Percentiles rank a stretch among this genome's conserved stretches.
These are phyloP conservation scores for Immersiporthe knoxdaviesiana DNA, from an alignment of 2,329 filamentous ascomycete species.

Conservation along the genomic window DNA sequence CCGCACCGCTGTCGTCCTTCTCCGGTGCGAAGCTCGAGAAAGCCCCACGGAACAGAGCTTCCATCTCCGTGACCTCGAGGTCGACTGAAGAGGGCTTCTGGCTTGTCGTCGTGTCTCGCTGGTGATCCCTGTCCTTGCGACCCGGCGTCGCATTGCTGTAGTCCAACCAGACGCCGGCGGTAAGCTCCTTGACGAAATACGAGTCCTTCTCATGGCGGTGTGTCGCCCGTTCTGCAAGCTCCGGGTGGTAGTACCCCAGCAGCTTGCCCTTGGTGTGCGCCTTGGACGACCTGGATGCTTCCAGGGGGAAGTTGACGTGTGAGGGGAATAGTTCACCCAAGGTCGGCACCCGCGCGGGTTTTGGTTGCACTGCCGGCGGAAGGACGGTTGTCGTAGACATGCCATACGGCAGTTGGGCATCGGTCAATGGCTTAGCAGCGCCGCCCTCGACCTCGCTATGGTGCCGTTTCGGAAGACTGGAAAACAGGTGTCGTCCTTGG, in stretches of 20 bases:
- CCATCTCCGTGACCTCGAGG: slow-evolving; percentile 67
- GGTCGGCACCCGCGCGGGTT: slow-evolving; percentile 58
- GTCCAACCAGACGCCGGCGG: slow-evolving; percentile 71
- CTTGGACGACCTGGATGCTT: slow-evolving; percentile 73
- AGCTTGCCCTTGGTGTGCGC: slow-evolving; percentile 64
- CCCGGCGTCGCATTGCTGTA: slow-evolving; percentile 66
- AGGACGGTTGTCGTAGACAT: slow-evolving; percentile 70
- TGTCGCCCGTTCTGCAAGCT: slow-evolving; percentile 54
- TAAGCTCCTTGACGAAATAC: slow-evolving; percentile 69
- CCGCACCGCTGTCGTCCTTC: slow-evolving; percentile 71
- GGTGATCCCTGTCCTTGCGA: slow-evolving; percentile 61
- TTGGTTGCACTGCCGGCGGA: slow-evolving; percentile 51
- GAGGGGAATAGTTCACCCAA: slow-evolving; percentile 76
- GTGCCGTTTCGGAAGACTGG: slow-evolving; percentile 69
- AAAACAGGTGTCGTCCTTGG: slow-evolving; percentile 79
- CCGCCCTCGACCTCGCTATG: slow-evolving; percentile 36
- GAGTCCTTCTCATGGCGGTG: slow-evolving; percentile 52
- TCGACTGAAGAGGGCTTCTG: slow-evolving; percentile 60
- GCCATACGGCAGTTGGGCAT: slow-evolving; percentile 72
- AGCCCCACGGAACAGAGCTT: slow-evolving; percentile 73
- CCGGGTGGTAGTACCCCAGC: slow-evolving; percentile 43
- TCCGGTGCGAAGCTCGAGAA: slow-evolving; percentile 81
- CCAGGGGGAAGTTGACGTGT: slow-evolving; percentile 66
- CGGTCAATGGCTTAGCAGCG: slow-evolving; percentile 54
- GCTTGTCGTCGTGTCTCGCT: slow-evolving; percentile 73